These are phyloP conservation scores for Botrytis cinerea DNA, from an alignment of 2,329 filamentous ascomycete genomes.

Conservation along the genomic window DNA sequence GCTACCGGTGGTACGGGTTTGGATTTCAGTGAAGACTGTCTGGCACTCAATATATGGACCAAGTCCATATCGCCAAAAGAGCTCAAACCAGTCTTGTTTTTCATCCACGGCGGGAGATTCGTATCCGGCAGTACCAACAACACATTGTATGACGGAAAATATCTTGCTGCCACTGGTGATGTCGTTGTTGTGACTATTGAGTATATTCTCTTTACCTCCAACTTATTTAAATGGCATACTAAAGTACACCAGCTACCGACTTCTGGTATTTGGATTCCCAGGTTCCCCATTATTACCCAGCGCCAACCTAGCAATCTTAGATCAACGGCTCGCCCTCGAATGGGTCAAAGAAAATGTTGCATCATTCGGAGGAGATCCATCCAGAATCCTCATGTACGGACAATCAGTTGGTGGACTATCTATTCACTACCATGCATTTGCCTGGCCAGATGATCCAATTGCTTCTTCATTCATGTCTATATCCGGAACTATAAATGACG, in stretches of 20 bases:
- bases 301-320: slow-evolving; percentile 1
- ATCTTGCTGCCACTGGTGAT: slow-evolving; percentile 8
- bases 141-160: slow-evolving; percentile 23
- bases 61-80: slow-evolving; percentile 39
- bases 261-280: slow-evolving; percentile 14
- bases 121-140: slow-evolving; percentile 44
- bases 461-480: slow-evolving; percentile 33
- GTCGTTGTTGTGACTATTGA: slow-evolving; percentile 16
- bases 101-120: slow-evolving; percentile 49
- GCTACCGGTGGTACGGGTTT: background rate
- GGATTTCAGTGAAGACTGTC: slow-evolving; percentile 42
- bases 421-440: slow-evolving; percentile 26
- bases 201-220: background rate
- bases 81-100: slow-evolving; percentile 48
- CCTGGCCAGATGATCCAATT: slow-evolving; percentile 28
- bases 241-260: slow-evolving; percentile 8
- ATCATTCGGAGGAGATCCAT: slow-evolving; percentile 13
- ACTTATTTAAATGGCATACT: background rate
- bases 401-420: slow-evolving; percentile 45
- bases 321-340: slow-evolving; percentile 20
- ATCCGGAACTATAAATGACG: slow-evolving; percentile 35
- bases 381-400: slow-evolving; percentile 37
- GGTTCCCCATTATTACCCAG: slow-evolving; percentile 44
- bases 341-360: slow-evolving; percentile 34
- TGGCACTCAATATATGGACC: slow-evolving; percentile 46